Base-by-base conservation (phyloP, 306 rosid genomes). In the Herpetospermum pedunculosum region DNA sequence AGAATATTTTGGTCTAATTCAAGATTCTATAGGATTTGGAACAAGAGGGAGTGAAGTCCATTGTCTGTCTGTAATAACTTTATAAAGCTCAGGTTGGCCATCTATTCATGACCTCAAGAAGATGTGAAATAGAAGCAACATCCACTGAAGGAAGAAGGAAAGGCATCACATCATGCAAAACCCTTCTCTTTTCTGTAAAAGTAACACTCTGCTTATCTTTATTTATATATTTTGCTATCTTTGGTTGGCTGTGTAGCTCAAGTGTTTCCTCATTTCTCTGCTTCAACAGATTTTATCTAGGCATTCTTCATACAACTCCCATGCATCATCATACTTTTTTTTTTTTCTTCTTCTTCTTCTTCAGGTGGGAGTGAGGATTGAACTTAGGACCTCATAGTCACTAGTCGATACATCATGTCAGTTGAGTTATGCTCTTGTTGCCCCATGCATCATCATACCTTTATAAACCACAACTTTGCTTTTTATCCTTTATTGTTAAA, bases 11-110 rank as follows among this genome's bases (percentile, higher is more conserved):
- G 77, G 80, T 83, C 83, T 53, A 72, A 57, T 82, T 86, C 80
- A 77, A 77, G 82, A 80, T 76, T 86, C 81, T 88, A 90, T 91
- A 82, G 83, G 81, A 78, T 79, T 84, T 85, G 81, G 63, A 52
- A 41, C 25, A 71, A 59, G 37, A 77, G 88, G 11, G 75, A 13
- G 32, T 40, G 72, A 21, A 21, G 76, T 53, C 49, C 83, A 47
- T 87, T 87, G 89, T 90, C 88, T 82, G 87, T 91, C 86, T 82
- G 87, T 91, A 87, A 78, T 84, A 70, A 84, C 77, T 58, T 83
- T 76, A 48, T 70, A n/a, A n/a, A n/a, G 75, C 65, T 65, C 34
- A 26, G 52, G 43, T 16, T 75, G 71, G 40, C 54, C 41, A 52
- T 72, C 44, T 72, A 60, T 60, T 63, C 70, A 18, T 43, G 54